Evolutionary conservation across 225 moss, liverwort and hornwort genomes (phyloP).

Genomic region (Asterella californica): DNA sequence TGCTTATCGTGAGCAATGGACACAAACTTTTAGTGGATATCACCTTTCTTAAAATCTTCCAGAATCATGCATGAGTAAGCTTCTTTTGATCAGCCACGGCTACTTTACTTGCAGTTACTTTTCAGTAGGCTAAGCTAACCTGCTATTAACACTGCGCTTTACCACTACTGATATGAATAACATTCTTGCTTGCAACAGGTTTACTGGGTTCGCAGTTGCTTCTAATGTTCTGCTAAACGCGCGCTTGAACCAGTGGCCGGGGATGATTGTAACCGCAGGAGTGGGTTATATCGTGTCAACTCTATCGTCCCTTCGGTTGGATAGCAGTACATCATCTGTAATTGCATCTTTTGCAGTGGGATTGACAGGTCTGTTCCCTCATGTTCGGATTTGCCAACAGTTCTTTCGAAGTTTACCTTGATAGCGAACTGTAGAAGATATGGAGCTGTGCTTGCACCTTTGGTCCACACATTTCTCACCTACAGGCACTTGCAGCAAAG

Average conservation of each 20-base stretch:
- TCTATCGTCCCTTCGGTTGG: conserved; percentile 35
- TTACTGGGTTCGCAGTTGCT: conserved; percentile 54
- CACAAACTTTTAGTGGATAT: not conserved
- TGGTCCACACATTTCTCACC: not conserved
- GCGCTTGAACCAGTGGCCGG: conserved; percentile 82
- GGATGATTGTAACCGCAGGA: conserved; percentile 72
- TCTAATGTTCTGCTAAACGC: conserved; percentile 78
- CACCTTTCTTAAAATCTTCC: not conserved
- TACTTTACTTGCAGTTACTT: not conserved
- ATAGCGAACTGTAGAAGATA: not conserved
- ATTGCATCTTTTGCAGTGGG: conserved; percentile 76
- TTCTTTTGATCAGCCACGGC: not conserved
- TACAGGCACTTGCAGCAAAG: not conserved
- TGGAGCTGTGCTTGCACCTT: not conserved
- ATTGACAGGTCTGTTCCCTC: conserved; percentile 45
- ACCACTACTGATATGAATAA: not conserved
- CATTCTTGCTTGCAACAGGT: conserved; percentile 41
- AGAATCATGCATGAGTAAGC: not conserved
- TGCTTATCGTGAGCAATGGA: not conserved
- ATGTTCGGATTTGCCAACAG: not conserved
- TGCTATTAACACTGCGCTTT: no score
- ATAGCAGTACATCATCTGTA: conserved; percentile 56
- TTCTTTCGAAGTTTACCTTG: not conserved
- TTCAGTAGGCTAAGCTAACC: no score
- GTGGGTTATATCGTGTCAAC: conserved; percentile 64